Conservation (phyloP, 2,329 filamentous ascomycete species). For the Alternaria metachromatica region DNA sequence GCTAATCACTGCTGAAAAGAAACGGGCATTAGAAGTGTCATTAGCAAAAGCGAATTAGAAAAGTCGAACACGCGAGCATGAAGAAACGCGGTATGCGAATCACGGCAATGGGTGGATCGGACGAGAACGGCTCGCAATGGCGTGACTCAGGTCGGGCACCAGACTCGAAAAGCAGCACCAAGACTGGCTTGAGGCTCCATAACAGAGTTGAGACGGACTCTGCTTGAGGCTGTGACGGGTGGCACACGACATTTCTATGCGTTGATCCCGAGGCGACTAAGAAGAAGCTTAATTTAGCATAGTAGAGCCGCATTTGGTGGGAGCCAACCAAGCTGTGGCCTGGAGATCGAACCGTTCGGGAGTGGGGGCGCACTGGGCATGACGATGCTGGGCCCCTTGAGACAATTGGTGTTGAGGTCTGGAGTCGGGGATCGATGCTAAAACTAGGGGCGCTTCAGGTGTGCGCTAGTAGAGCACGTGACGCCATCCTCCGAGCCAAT, state of each 20-base stretch:
- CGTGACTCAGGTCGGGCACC: conserved; percentile 34
- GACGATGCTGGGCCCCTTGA: conserved; percentile 41
- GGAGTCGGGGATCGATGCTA: conserved; percentile 25
- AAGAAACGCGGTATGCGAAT: conserved; percentile 24
- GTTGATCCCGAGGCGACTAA: conserved; percentile 24
- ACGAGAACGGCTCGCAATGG: conserved; percentile 30
- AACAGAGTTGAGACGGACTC: conserved; percentile 41
- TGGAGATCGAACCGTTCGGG: conserved; percentile 12
- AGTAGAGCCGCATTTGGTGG: conserved; percentile 23
- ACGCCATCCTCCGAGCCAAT: conserved; percentile 20
- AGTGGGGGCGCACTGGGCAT: conserved; percentile 30
- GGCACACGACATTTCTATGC: conserved; percentile 37
- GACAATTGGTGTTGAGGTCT: conserved; percentile 49
- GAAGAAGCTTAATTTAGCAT: conserved; percentile 28
- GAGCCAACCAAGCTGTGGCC: conserved; percentile 35
- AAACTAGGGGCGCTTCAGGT: conserved; percentile 38
- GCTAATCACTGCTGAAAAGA: conserved; percentile 30
- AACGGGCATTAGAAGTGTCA: conserved; percentile 40
- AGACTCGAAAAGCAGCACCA: conserved; percentile 41
- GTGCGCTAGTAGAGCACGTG: conserved; percentile 14
- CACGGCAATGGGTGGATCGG: conserved; percentile 26
- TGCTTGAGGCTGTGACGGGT: conserved; percentile 44
- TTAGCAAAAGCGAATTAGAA: conserved; percentile 37
- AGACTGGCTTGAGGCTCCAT: conserved; percentile 31
- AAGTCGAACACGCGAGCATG: conserved; percentile 22